These are phyloP conservation scores for Funneliformis geosporum DNA, from an alignment of 192 early-diverging fungal genomes.

Conservation along the genomic window DNA sequence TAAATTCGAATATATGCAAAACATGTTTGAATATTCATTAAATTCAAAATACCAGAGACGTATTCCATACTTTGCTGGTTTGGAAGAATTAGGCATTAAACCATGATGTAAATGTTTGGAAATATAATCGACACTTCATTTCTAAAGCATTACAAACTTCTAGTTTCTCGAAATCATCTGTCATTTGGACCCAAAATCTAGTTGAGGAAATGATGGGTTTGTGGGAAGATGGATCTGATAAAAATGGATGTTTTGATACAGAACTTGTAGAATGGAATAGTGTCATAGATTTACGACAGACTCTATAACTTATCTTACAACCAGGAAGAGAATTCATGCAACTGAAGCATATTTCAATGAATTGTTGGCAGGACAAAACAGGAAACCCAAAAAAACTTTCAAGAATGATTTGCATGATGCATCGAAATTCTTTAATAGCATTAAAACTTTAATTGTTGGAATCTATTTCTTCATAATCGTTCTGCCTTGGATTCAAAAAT, in stretches of 20 bases:
- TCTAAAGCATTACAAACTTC: neutral
- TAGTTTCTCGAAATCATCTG: neutral
- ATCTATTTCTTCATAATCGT: neutral
- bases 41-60: neutral
- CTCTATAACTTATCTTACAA: constrained; percentile 7
- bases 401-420: neutral
- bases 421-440: neutral
- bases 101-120: constrained; percentile 4
- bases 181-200: constrained; percentile 1
- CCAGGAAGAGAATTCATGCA: neutral
- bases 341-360: neutral
- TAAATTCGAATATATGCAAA: too few relatives aligned
- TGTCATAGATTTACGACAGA: constrained; percentile 1
- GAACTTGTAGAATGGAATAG: constrained; percentile 4
- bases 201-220: neutral
- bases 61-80: neutral
- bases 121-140: constrained; percentile 7
- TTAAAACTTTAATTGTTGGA: too few relatives aligned
- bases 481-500: neutral
- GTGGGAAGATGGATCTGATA: neutral
- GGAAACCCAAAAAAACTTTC: neutral
- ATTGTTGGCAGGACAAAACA: neutral
- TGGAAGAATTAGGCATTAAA: constrained; percentile 16
- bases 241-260: neutral
- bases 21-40: neutral